These are phyloP conservation scores for Aspergillus panamensis DNA, from an alignment of 495 filamentous ascomycete genomes.

Conservation along the genomic window DNA sequence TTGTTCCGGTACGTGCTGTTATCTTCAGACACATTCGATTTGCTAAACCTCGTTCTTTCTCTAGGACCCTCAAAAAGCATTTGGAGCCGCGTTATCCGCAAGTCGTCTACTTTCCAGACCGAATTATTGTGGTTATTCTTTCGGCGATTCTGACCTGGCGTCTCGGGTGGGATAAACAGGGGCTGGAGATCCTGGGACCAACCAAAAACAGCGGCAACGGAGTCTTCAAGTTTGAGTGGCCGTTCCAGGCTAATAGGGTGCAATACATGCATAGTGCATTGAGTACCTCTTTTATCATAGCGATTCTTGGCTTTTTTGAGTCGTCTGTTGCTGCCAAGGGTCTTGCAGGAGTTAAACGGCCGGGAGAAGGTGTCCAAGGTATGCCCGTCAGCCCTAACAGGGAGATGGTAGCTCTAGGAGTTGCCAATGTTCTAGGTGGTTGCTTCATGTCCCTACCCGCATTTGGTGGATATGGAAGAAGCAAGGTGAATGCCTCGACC, in stretches of 20 bases:
- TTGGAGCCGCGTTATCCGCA: slow-evolving; percentile 75
- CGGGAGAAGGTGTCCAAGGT: slow-evolving; percentile 59
- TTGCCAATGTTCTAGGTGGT: slow-evolving; percentile 85
- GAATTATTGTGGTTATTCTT: slow-evolving; percentile 84
- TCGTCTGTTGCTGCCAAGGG: slow-evolving; percentile 96
- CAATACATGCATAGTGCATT: slow-evolving; percentile 80
- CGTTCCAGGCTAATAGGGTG: slow-evolving; percentile 71
- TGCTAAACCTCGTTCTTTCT: not conserved
- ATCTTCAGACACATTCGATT: not conserved
- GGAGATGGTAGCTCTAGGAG: slow-evolving; percentile 88
- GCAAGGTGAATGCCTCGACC: slow-evolving; percentile 89
- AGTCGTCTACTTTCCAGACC: slow-evolving; percentile 88
- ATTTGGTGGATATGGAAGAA: slow-evolving; percentile 94
- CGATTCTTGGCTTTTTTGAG: slow-evolving; percentile 95
- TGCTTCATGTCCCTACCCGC: slow-evolving; percentile 89
- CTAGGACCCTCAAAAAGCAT: slow-evolving; percentile 73
- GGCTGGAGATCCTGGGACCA: slow-evolving; percentile 79
- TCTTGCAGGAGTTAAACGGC: slow-evolving; percentile 55
- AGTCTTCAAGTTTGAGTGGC: slow-evolving; percentile 79
- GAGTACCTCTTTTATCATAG: slow-evolving; percentile 90
- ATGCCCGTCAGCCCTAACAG: slow-evolving; percentile 86
- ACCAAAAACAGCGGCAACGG: slow-evolving; percentile 59
- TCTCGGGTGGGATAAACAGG: slow-evolving; percentile 75
- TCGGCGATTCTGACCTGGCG: slow-evolving; percentile 76
- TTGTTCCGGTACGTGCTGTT: slow-evolving; percentile 57